Percentiles rank a stretch among this genome's conserved stretches.
These are phyloP conservation scores for Geotrichum carabidarum DNA, from an alignment of 1,139 yeast species.

Conservation along the genomic window DNA sequence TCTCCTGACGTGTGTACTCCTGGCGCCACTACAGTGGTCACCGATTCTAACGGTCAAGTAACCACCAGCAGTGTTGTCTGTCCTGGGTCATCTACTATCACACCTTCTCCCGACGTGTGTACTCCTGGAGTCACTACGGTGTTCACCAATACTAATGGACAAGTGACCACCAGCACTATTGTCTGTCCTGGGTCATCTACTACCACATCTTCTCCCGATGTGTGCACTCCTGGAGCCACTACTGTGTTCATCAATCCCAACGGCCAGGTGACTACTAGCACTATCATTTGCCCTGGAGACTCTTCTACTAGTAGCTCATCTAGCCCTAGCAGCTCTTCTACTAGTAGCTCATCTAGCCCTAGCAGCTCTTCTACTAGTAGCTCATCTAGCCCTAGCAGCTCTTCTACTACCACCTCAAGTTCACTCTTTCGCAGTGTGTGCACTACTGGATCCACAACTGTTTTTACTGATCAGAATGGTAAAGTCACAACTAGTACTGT, in stretches of 20 bases:
- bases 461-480: not conserved
- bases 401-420: not conserved
- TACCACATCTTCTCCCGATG: not conserved
- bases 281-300: not conserved
- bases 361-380: not conserved
- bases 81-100: not conserved
- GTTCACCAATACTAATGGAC: slow-evolving; percentile 2
- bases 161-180: slow-evolving; percentile 11
- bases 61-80: not conserved
- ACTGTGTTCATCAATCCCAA: too few relatives aligned
- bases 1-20: not conserved
- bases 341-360: slow-evolving; percentile 12
- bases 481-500: not conserved
- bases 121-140: not conserved
- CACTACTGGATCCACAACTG: not conserved
- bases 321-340: not conserved
- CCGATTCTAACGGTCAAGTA: not conserved
- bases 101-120: not conserved
- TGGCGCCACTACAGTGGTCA: not conserved
- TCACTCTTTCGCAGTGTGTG: not conserved
- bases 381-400: not conserved
- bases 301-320: not conserved
- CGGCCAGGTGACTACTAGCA: too few relatives aligned
- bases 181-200: not conserved
- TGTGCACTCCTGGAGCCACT: slow-evolving; percentile 3